Percentiles rank a stretch among this genome's conserved stretches.
These are phyloP conservation scores for Lophiostoma macrostomum DNA, from an alignment of 495 filamentous ascomycete species.

Conservation along the genomic window DNA sequence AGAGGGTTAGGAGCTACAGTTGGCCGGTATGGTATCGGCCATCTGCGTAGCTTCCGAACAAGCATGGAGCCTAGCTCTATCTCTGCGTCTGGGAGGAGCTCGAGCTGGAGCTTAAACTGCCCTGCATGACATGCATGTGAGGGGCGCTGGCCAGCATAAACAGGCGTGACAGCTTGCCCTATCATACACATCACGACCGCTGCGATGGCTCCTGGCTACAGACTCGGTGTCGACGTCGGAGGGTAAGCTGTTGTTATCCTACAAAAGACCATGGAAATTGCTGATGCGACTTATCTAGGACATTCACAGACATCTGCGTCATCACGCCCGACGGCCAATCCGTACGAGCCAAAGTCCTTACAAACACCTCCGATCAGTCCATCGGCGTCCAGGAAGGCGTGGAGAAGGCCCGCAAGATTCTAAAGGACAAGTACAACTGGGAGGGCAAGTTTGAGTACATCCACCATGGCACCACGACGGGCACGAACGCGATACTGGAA, in stretches of 20 bases:
- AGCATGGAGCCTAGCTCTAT: no score
- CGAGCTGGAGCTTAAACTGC: no score
- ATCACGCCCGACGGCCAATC: conserved; percentile 45
- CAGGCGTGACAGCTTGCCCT: no score
- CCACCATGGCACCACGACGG: conserved; percentile 34
- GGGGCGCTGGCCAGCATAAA: no score
- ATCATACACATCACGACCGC: no score
- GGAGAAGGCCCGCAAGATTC: conserved; percentile 37
- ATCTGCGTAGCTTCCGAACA: no score
- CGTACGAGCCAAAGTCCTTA: conserved; percentile 50
- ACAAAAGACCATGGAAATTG: not conserved
- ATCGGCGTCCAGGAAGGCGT: conserved; percentile 50
- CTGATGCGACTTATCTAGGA: conserved; percentile 36
- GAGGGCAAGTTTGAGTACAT: conserved; percentile 35
- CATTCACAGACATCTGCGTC: conserved; percentile 51
- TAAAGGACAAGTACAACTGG: conserved; percentile 32
- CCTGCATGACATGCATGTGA: no score
- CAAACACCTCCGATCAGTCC: conserved; percentile 48
- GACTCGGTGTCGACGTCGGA: conserved; percentile 23
- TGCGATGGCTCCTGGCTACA: conserved; percentile 23
- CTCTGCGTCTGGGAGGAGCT: no score
- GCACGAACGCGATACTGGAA: conserved; percentile 34
- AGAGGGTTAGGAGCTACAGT: no score
- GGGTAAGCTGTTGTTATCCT: conserved; percentile 1
- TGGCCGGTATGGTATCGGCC: no score